Conservation (phyloP, 2,329 filamentous ascomycete species). For the Fusarium staphyleae region DNA sequence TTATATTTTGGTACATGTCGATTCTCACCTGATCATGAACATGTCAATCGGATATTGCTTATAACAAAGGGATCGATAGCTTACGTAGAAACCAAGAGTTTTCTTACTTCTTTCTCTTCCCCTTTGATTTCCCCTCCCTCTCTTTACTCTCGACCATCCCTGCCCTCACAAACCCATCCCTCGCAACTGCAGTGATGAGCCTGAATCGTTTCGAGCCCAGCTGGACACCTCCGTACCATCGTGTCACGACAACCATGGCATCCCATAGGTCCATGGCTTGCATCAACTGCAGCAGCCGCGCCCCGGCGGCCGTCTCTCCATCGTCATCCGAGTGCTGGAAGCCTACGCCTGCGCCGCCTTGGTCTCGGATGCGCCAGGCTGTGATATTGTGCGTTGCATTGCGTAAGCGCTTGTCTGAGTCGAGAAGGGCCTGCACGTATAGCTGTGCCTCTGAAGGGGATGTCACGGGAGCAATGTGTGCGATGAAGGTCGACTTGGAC, state of each 20-base stretch:
- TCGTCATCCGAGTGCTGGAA: slow-evolving; percentile 96
- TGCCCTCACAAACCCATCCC: slow-evolving; percentile 82
- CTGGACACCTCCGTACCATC: slow-evolving; percentile 94
- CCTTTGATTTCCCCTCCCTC: slow-evolving; percentile 41
- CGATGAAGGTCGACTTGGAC: slow-evolving; percentile 88
- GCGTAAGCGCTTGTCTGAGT: slow-evolving; percentile 73
- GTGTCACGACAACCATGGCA: slow-evolving; percentile 87
- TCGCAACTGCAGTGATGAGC: slow-evolving; percentile 84
- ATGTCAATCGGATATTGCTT: background rate
- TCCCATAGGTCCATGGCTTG: slow-evolving; percentile 95
- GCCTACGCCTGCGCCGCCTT: slow-evolving; percentile 61
- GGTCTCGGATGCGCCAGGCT: slow-evolving; percentile 64
- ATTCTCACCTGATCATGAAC: background rate
- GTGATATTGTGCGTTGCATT: slow-evolving; percentile 34
- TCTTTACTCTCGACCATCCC: slow-evolving; percentile 68
- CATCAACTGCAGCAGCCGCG: slow-evolving; percentile 84
- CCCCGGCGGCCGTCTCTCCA: slow-evolving; percentile 90
- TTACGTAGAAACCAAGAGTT: background rate
- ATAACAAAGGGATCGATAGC: background rate
- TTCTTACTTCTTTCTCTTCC: slow-evolving; percentile 23
- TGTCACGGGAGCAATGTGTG: slow-evolving; percentile 73
- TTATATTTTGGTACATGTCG: background rate
- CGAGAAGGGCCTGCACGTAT: slow-evolving; percentile 77
- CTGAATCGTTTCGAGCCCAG: slow-evolving; percentile 89
- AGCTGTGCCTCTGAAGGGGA: slow-evolving; percentile 74